These are phyloP conservation scores for Glycyrrhiza uralensis DNA, from an alignment of 306 rosid genomes.

Conservation along the genomic window DNA sequence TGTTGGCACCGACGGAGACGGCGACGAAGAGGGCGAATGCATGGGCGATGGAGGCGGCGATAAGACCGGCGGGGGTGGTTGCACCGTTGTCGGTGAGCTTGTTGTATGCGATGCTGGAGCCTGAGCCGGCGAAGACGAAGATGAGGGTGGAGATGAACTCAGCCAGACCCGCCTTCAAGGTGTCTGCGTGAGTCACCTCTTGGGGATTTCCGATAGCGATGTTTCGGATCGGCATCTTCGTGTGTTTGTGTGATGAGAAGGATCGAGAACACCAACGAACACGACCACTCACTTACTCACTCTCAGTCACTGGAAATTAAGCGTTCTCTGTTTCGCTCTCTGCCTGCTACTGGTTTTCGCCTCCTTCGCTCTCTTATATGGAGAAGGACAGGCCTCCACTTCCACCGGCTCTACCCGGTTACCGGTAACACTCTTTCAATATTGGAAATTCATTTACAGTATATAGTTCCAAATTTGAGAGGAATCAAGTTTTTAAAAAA, in stretches of 20 bases:
- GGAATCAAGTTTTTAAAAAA: constrained; percentile 16
- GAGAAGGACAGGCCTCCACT: not conserved
- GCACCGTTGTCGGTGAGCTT: constrained; percentile 60
- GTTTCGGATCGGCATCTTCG: constrained; percentile 68
- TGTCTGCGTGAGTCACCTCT: constrained; percentile 62
- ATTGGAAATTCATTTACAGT: not conserved
- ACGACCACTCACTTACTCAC: not conserved
- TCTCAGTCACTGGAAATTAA: not conserved
- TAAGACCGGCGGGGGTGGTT: constrained; percentile 58
- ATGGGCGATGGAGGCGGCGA: constrained; percentile 72
- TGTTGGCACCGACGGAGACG: constrained; percentile 67
- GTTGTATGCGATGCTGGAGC: constrained; percentile 79
- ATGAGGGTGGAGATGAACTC: constrained; percentile 87
- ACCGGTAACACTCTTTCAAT: constrained; percentile 34
- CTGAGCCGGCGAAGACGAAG: constrained; percentile 89
- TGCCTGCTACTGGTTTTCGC: constrained; percentile 1
- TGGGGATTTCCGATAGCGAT: constrained; percentile 65
- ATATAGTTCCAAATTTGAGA: not conserved
- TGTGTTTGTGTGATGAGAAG: too few relatives aligned
- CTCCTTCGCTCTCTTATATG: constrained; percentile 33
- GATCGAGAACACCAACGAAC: not conserved
- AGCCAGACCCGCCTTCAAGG: constrained; percentile 65
- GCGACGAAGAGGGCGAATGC: constrained; percentile 80
- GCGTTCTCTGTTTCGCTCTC: not conserved
- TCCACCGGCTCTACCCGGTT: constrained; percentile 54